These are phyloP conservation scores for Starmerella bombicola DNA, from an alignment of 805 yeast genomes.

Conservation along the genomic window DNA sequence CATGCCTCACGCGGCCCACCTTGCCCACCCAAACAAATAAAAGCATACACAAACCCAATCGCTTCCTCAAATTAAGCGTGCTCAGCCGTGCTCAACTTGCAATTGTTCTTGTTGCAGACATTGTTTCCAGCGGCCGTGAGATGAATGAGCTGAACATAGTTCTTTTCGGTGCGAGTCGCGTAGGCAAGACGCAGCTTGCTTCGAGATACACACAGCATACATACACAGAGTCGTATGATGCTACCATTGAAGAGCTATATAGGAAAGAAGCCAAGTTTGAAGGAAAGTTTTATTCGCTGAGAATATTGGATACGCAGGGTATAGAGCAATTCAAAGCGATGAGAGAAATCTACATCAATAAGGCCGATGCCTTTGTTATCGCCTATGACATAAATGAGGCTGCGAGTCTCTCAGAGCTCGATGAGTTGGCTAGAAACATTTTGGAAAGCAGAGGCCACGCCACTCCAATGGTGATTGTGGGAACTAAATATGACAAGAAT, in stretches of 20 bases:
- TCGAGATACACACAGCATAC: constrained; percentile 87
- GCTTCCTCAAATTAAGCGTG: too few species aligned
- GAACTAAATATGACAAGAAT: constrained; percentile 78
- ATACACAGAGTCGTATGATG: constrained; percentile 84
- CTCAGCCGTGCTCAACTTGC: too few species aligned
- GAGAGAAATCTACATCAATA: constrained; percentile 59
- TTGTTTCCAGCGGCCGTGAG: too few species aligned
- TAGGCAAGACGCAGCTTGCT: constrained; percentile 87
- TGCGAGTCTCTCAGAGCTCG: constrained; percentile 61
- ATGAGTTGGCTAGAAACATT: constrained; percentile 73
- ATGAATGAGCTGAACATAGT: constrained; percentile 70
- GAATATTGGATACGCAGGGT: constrained; percentile 86
- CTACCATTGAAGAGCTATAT: constrained; percentile 94
- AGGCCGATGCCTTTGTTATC: constrained; percentile 80
- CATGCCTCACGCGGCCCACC: too few species aligned
- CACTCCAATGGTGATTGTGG: constrained; percentile 84
- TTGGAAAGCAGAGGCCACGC: constrained; percentile 65
- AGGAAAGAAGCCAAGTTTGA: constrained; percentile 79
- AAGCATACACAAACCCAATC: not conserved
- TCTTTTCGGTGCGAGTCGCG: constrained; percentile 94
- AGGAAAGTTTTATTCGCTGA: constrained; percentile 74
- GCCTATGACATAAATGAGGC: constrained; percentile 76
- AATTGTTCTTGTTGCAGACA: too few species aligned
- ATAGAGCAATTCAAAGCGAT: constrained; percentile 91
- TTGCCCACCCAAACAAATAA: not conserved